Conservation (phyloP, 1,139 yeast genomes). For the Taphrina deformans region DNA sequence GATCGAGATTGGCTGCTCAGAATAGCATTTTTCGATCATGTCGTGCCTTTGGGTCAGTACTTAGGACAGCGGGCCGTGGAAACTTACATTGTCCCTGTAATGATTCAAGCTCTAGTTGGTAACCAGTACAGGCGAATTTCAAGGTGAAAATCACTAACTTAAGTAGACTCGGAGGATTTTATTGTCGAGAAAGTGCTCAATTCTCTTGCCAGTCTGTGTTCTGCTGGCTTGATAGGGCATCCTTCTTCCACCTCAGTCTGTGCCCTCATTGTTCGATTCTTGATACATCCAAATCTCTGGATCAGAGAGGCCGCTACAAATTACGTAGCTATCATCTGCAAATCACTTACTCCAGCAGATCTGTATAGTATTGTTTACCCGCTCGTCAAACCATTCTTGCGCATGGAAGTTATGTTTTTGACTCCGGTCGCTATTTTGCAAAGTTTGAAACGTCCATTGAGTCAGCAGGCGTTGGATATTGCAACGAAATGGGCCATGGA, state of each 20-base stretch:
- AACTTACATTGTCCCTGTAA: slow-evolving; percentile 79
- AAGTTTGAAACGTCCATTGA: slow-evolving; percentile 64
- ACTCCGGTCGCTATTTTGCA: slow-evolving; percentile 53
- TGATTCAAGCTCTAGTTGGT: slow-evolving; percentile 74
- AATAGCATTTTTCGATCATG: slow-evolving; percentile 68
- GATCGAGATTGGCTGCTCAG: slow-evolving; percentile 70
- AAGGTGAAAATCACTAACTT: neutral
- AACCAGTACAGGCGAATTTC: no score
- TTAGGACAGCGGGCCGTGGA: slow-evolving; percentile 82
- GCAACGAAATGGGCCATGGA: slow-evolving; percentile 76
- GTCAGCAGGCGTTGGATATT: slow-evolving; percentile 65
- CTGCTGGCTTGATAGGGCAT: slow-evolving; percentile 56
- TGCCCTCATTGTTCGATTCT: slow-evolving; percentile 52
- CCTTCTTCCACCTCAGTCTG: slow-evolving; percentile 56
- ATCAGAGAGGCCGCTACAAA: slow-evolving; percentile 66
- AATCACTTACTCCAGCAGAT: slow-evolving; percentile 71
- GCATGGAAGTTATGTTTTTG: slow-evolving; percentile 70
- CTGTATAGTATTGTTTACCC: slow-evolving; percentile 81
- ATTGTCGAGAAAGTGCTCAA: slow-evolving; percentile 76
- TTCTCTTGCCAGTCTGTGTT: slow-evolving; percentile 60
- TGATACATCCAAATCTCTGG: slow-evolving; percentile 86
- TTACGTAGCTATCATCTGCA: slow-evolving; percentile 62
- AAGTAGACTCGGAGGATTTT: slow-evolving; percentile 64
- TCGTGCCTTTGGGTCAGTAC: slow-evolving; percentile 73
- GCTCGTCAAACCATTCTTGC: slow-evolving; percentile 69